A percentile compares a stretch with the other conserved stretches of the same genome.
phyloP scores from a whole-genome alignment of 768 basidiomycete genomes.

The Paxillus ammoniavirescens region DNA sequence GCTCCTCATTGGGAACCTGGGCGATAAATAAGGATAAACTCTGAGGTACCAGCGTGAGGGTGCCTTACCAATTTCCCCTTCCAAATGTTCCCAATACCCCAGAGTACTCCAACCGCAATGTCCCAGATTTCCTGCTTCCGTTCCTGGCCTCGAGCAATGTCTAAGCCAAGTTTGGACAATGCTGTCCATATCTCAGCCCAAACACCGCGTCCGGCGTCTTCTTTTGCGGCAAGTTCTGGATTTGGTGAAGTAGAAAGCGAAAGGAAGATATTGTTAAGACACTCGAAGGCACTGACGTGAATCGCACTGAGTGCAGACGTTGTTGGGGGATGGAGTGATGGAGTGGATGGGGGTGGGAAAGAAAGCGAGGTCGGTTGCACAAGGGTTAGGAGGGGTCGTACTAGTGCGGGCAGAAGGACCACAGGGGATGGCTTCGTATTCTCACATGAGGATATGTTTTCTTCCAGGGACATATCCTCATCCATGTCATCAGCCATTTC shows the following conservation, averaged over 20 bases:
- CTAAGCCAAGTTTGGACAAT: constrained; percentile 56
- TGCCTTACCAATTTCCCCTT: constrained; percentile 59
- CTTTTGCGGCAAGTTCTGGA: constrained; percentile 41
- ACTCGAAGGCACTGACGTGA: constrained; percentile 84
- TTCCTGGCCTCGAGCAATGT: constrained; percentile 63
- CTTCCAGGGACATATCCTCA: constrained; percentile 26
- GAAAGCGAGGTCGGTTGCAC: constrained; percentile 77
- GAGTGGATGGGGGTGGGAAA: constrained; percentile 68
- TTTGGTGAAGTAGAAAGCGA: constrained; percentile 57
- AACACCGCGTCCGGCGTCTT: constrained; percentile 47
- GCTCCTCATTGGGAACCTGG: constrained; percentile 58
- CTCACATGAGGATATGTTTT: constrained; percentile 11
- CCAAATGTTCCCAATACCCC: constrained; percentile 83
- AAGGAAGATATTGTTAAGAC: constrained; percentile 86
- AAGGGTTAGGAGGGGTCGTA: constrained; percentile 64
- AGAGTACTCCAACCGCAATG: constrained; percentile 76
- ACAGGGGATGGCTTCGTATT: constrained; percentile 28
- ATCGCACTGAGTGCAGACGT: constrained; percentile 83
- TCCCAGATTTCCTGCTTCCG: constrained; percentile 75
- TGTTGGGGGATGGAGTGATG: constrained; percentile 82
- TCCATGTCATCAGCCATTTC: constrained; percentile 34
- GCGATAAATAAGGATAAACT: constrained; percentile 5
- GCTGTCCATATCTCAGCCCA: constrained; percentile 71
- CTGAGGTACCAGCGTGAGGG: not conserved
- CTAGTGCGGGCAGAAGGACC: constrained; percentile 55